phyloP scores from a whole-genome alignment of 305 asterid genomes.

The Fraxinus nigra region DNA sequence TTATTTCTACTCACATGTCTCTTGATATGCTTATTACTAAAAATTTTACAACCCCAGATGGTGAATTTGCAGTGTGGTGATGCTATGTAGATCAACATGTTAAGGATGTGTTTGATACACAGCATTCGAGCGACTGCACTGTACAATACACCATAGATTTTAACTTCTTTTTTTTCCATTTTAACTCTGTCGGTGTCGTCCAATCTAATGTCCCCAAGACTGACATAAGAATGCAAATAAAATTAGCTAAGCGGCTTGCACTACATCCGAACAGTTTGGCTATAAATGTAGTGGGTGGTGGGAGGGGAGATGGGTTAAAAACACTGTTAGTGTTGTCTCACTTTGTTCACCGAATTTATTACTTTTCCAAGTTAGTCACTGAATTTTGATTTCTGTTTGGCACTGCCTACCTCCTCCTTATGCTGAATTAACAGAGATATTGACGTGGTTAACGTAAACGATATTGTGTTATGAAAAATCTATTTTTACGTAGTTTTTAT shows the following conservation, averaged over 20 bases:
- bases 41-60: not conserved
- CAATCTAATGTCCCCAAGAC: not conserved
- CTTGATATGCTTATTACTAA: not conserved
- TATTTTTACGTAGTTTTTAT: not conserved
- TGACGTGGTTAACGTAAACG: not conserved
- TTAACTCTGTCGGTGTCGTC: too few relatives aligned
- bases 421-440: not conserved
- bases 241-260: too few relatives aligned
- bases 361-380: not conserved
- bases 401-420: not conserved
- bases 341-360: not conserved
- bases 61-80: not conserved
- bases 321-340: not conserved
- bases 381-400: not conserved
- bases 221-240: not conserved
- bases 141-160: too few relatives aligned
- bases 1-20: not conserved
- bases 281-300: too few relatives aligned
- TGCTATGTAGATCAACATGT: not conserved
- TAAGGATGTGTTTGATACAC: not conserved
- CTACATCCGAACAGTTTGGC: not conserved
- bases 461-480: not conserved
- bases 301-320: too few relatives aligned
- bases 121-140: not conserved
- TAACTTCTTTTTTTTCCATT: too few relatives aligned